A percentile compares a stretch with the other conserved stretches of the same genome.
phyloP scores from a whole-genome alignment of 2,329 filamentous ascomycete species.

The Xylariomycetidae sp. region DNA sequence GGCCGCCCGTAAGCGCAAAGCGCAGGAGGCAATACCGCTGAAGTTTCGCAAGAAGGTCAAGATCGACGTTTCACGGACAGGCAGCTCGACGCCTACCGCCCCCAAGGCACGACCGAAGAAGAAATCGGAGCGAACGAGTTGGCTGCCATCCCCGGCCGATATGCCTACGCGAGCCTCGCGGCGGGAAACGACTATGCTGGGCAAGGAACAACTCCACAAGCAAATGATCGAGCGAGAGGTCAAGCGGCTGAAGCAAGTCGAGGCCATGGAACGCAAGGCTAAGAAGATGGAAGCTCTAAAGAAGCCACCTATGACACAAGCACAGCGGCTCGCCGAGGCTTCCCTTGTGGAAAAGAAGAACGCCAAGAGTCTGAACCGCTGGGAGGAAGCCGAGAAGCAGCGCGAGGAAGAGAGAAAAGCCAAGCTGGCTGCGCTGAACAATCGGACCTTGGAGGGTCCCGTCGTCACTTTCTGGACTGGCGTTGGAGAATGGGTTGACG shows the following conservation, averaged over 20 bases:
- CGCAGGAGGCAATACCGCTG: slow-evolving; percentile 65
- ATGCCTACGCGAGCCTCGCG: slow-evolving; percentile 53
- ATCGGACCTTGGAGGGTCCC: slow-evolving; percentile 78
- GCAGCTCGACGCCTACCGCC: slow-evolving; percentile 27
- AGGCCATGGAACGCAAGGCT: slow-evolving; percentile 59
- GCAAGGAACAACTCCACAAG: slow-evolving; percentile 58
- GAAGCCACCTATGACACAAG: slow-evolving; percentile 80
- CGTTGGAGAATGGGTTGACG: slow-evolving; percentile 73
- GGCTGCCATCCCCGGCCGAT: slow-evolving; percentile 49
- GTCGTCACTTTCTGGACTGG: slow-evolving; percentile 93
- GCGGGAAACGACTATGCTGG: slow-evolving; percentile 51
- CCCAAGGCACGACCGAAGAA: slow-evolving; percentile 49
- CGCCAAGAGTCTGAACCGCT: slow-evolving; percentile 82
- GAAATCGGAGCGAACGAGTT: slow-evolving; percentile 54
- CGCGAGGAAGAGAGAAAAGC: slow-evolving; percentile 77
- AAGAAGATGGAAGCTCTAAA: slow-evolving; percentile 68
- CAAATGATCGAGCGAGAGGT: slow-evolving; percentile 70
- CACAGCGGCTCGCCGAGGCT: slow-evolving; percentile 75
- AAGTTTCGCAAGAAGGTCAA: slow-evolving; percentile 71
- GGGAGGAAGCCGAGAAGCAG: slow-evolving; percentile 89
- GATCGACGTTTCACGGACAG: slow-evolving; percentile 42
- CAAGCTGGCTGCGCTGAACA: slow-evolving; percentile 81
- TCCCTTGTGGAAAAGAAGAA: slow-evolving; percentile 80
- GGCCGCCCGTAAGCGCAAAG: slow-evolving; percentile 72
- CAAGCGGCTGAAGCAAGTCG: slow-evolving; percentile 64